phyloP scores from a whole-genome alignment of 83 land plant species.

The Diphasiastrum complanatum region DNA sequence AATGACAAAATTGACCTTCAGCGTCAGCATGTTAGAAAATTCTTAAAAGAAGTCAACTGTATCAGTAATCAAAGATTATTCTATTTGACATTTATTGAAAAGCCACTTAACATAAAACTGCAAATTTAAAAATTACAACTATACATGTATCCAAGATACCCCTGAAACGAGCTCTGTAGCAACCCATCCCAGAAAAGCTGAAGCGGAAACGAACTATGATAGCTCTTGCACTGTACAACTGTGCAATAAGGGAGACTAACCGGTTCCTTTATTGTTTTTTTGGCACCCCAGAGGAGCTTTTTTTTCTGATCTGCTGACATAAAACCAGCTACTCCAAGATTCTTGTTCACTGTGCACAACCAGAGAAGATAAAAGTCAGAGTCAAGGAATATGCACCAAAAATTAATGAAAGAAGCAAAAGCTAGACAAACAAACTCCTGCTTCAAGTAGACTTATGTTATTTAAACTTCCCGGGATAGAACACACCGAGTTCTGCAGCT shows the following conservation, averaged over 20 bases:
- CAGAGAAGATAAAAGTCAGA: constrained; percentile 4
- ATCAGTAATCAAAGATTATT: no score
- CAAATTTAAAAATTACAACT: no score
- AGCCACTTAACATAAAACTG: no score
- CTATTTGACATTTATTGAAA: no score
- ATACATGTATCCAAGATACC: no score
- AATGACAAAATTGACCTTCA: no score
- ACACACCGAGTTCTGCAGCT: constrained; percentile 37
- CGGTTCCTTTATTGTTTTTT: constrained; percentile 59
- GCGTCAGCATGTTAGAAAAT: constrained; percentile 3
- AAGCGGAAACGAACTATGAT: neutral
- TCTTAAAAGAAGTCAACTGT: neutral
- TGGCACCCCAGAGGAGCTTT: constrained; percentile 88
- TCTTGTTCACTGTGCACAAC: constrained; percentile 63
- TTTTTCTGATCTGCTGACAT: constrained; percentile 91
- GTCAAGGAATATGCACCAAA: neutral
- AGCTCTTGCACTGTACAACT: no score
- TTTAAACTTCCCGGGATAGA: no score
- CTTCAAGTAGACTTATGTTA: no score
- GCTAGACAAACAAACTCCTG: no score
- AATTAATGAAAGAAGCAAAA: no score
- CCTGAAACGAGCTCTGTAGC: no score
- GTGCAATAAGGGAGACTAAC: constrained; percentile 25
- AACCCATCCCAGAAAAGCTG: neutral
- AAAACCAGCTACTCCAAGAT: constrained; percentile 50